Evolutionary conservation across 164 flowering plant species (phyloP).

Genomic region (Sextonia rubra): DNA sequence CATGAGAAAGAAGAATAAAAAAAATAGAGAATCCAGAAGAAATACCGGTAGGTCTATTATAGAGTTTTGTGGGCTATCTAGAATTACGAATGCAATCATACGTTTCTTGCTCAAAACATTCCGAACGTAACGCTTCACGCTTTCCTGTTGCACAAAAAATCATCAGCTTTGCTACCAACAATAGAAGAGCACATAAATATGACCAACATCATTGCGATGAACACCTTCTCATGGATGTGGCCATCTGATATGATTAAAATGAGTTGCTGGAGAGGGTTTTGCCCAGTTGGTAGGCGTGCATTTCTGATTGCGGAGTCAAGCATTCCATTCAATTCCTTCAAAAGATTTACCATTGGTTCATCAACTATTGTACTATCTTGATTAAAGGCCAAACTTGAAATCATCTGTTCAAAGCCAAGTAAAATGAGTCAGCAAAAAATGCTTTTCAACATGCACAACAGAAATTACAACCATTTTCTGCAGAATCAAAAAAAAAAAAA

Average conservation of each 20-base stretch:
- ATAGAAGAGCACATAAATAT: neutral
- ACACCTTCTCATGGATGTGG: conserved; percentile 77
- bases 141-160: conserved; percentile 39
- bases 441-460: neutral
- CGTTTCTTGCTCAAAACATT: conserved; percentile 58
- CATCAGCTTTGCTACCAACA: neutral
- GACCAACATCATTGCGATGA: neutral
- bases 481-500: neutral
- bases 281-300: conserved; percentile 80
- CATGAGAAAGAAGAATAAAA: neutral
- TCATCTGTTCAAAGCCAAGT: conserved; percentile 47
- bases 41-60: conserved; percentile 63
- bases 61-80: conserved; percentile 74
- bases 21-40: neutral
- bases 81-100: conserved; percentile 74
- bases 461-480: neutral
- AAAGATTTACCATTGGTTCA: conserved; percentile 78
- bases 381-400: conserved; percentile 75
- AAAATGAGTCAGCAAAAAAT: neutral
- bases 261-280: conserved; percentile 88
- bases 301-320: conserved; percentile 62
- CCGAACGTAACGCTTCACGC: conserved; percentile 64
- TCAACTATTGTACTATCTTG: conserved; percentile 89
- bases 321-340: conserved; percentile 62
- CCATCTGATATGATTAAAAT: conserved; percentile 92